phyloP scores from a whole-genome alignment of 2,329 filamentous ascomycete genomes.

The Gaeumannomyces tritici region DNA sequence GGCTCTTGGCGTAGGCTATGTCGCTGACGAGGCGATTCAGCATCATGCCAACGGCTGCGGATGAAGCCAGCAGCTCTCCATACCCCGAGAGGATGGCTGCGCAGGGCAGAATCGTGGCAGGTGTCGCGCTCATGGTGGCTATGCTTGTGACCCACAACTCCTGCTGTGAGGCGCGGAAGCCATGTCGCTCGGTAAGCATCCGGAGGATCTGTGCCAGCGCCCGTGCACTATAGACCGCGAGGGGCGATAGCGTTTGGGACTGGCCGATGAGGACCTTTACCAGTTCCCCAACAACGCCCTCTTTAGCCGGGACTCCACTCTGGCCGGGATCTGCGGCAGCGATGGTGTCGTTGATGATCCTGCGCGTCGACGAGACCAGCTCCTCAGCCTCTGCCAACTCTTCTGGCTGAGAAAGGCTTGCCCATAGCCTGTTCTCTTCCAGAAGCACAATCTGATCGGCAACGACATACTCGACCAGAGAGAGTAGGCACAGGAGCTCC shows the following conservation, averaged over 20 bases:
- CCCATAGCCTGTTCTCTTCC: constrained; percentile 36
- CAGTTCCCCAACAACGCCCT: constrained; percentile 28
- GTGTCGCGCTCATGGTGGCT: constrained; percentile 35
- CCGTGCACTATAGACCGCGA: constrained; percentile 42
- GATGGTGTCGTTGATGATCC: constrained; percentile 23
- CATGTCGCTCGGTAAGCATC: constrained; percentile 34
- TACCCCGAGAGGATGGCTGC: constrained; percentile 42
- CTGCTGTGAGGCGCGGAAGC: constrained; percentile 26
- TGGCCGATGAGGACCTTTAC: constrained; percentile 33
- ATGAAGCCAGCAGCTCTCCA: constrained; percentile 37
- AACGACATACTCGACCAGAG: constrained; percentile 39
- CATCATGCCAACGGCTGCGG: constrained; percentile 39
- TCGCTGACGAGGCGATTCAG: constrained; percentile 54
- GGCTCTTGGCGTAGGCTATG: constrained; percentile 35
- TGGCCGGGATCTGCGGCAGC: constrained; percentile 23
- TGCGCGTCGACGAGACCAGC: constrained; percentile 30
- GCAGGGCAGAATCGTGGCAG: constrained; percentile 36
- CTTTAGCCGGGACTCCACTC: constrained; percentile 19
- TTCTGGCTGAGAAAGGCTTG: constrained; percentile 24
- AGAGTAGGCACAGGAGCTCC: constrained; percentile 42
- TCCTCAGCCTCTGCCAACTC: constrained; percentile 29
- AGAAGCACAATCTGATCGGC: constrained; percentile 42
- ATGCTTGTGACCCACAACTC: constrained; percentile 38
- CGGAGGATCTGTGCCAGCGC: constrained; percentile 41
- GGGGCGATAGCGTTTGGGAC: constrained; percentile 28